Conservation (phyloP, 1,139 yeast species). For the Scheffersomyces quercinus region DNA sequence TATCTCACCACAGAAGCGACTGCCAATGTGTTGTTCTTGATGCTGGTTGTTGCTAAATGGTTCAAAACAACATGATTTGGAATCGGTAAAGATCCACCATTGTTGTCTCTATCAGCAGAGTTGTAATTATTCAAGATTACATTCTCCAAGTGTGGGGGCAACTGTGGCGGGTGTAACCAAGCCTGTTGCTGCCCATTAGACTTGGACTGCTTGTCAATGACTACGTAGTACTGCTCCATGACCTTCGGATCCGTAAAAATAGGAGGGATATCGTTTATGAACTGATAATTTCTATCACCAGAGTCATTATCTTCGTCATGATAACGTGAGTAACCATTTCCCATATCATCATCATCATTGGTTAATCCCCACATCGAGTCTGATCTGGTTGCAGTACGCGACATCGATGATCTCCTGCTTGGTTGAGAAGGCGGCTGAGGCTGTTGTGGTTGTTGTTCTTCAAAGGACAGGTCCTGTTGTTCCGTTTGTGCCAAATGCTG, state of each 20-base stretch:
- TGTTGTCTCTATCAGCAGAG: conserved; percentile 47
- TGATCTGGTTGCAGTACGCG: conserved; percentile 28
- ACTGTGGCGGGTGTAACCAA: conserved; percentile 62
- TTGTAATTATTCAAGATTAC: conserved; percentile 49
- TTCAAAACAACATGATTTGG: conserved; percentile 51
- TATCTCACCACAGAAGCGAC: conserved; percentile 51
- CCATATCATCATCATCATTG: conserved; percentile 76
- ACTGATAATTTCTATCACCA: conserved; percentile 32
- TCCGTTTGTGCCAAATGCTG: conserved; percentile 20
- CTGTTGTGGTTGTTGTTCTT: conserved; percentile 11
- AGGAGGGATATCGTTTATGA: conserved; percentile 78
- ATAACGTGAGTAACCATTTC: conserved; percentile 75
- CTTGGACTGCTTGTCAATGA: conserved; percentile 69
- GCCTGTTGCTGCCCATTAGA: conserved; percentile 66
- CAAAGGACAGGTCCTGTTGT: conserved; percentile 11
- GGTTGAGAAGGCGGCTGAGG: conserved; percentile 5
- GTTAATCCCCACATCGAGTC: conserved; percentile 61
- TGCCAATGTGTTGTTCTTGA: conserved; percentile 49
- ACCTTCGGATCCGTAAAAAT: conserved; percentile 78
- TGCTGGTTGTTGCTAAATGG: conserved; percentile 51
- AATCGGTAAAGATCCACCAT: conserved; percentile 51
- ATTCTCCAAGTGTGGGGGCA: conserved; percentile 51
- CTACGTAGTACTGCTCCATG: conserved; percentile 64
- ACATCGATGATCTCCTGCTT: conserved; percentile 24
- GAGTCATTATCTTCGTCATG: conserved; percentile 47